Percentiles rank a stretch among this genome's conserved stretches.
phyloP scores from a whole-genome alignment of 192 early-diverging fungal species.

The Backusella morwellensis region DNA sequence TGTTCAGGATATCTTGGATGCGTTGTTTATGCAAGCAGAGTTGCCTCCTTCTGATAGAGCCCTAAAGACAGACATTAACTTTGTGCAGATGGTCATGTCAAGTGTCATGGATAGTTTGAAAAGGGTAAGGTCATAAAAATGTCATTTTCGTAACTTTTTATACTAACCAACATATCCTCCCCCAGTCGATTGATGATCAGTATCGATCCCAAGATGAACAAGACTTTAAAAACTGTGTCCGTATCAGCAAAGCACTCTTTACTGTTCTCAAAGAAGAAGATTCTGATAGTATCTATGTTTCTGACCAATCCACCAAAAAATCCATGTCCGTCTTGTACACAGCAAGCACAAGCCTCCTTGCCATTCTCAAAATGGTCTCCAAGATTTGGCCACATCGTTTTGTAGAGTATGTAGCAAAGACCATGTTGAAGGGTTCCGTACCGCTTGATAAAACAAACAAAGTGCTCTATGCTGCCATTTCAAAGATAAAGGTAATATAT shows the following conservation, averaged over 20 bases:
- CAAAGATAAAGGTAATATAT: conserved; percentile 20
- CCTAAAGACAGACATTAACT: conserved; percentile 36
- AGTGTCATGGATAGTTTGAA: conserved; percentile 33
- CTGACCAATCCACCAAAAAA: conserved; percentile 12
- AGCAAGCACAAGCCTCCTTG: conserved; percentile 9
- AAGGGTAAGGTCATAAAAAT: conserved; percentile 22
- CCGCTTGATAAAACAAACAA: conserved; percentile 9
- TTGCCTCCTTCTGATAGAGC: not conserved
- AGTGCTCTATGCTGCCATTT: conserved; percentile 18
- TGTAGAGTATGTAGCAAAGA: conserved; percentile 9
- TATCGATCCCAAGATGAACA: not conserved
- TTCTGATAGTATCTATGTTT: conserved; percentile 18
- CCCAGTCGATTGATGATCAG: conserved; percentile 13
- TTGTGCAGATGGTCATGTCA: conserved; percentile 47
- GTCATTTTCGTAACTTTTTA: not conserved
- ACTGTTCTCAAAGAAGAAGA: conserved; percentile 16
- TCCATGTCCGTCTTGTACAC: conserved; percentile 19
- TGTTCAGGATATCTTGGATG: not conserved
- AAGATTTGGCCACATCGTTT: conserved; percentile 32
- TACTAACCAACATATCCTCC: not conserved
- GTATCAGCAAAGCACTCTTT: not conserved
- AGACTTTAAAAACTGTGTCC: conserved; percentile 8
- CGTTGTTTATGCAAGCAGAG: not conserved
- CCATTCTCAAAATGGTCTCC: conserved; percentile 12
- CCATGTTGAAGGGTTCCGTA: not conserved